These are phyloP conservation scores for Murraya koenigii DNA, from an alignment of 345 rosid genomes.

Conservation along the genomic window DNA sequence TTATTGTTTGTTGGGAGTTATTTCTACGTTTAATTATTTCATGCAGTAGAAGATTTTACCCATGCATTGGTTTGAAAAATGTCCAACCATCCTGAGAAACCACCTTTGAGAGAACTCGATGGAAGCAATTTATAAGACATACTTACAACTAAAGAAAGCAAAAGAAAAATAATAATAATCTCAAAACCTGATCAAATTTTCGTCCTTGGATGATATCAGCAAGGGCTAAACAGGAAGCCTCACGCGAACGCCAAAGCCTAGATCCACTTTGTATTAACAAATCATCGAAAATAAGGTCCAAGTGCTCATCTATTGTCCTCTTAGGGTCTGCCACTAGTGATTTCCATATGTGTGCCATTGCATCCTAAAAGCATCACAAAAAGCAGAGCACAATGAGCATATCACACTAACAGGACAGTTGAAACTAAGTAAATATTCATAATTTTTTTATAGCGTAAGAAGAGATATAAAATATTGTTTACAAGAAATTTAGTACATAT, in stretches of 20 bases:
- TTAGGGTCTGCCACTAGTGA: constrained; percentile 76
- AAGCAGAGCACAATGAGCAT: constrained; percentile 19
- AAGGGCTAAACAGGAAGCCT: constrained; percentile 93
- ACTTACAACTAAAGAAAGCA: neutral
- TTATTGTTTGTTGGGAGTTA: neutral
- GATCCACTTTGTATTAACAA: constrained; percentile 75
- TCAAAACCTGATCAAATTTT: constrained; percentile 75
- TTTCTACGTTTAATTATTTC: neutral
- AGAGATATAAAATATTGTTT: neutral
- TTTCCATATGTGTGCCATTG: constrained; percentile 98
- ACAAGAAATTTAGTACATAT: neutral
- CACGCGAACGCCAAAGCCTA: constrained; percentile 96
- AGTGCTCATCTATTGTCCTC: constrained; percentile 79
- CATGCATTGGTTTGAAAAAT: neutral
- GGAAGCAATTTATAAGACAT: neutral
- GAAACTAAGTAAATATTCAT: neutral
- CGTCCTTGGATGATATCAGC: constrained; percentile 95
- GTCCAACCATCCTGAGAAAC: neutral
- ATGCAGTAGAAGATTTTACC: neutral
- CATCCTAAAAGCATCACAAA: constrained; percentile 55
- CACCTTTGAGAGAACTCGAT: neutral
- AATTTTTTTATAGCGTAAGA: neutral
- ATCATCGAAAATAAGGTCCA: constrained; percentile 83
- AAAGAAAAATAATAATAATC: constrained; percentile 16
- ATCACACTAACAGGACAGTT: neutral